Percentiles rank a stretch among this genome's conserved stretches.
Evolutionary conservation across 116 monocot genomes (phyloP).

Genomic region (Posidonia oceanica): DNA sequence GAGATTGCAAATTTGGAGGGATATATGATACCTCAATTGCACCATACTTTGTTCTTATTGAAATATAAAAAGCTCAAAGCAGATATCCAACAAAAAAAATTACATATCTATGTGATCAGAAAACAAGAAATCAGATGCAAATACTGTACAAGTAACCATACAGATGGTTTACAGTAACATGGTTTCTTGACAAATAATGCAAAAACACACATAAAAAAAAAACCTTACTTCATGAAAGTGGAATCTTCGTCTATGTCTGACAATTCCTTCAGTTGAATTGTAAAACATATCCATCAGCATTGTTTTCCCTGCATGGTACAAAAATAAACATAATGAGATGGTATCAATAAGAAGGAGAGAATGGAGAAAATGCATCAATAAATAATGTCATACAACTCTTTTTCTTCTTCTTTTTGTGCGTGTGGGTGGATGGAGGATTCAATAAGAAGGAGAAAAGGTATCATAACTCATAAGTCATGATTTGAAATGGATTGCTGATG

Average conservation of each 20-base stretch:
- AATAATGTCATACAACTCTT: too few relatives aligned
- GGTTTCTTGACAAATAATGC: background rate
- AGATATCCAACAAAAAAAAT: too few relatives aligned
- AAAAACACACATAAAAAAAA: background rate
- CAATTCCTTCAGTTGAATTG: slow-evolving; percentile 58
- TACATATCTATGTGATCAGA: too few relatives aligned
- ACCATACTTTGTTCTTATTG: too few relatives aligned
- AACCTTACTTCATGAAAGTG: slow-evolving; percentile 81
- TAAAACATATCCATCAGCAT: slow-evolving; percentile 99
- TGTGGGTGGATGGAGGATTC: background rate
- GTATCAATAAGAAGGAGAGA: background rate
- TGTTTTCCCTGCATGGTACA: slow-evolving; percentile 67
- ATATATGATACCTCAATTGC: too few relatives aligned
- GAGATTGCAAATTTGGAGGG: too few relatives aligned
- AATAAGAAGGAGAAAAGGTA: background rate
- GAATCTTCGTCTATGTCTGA: slow-evolving; percentile 73
- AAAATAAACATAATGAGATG: background rate
- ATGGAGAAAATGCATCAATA: too few relatives aligned
- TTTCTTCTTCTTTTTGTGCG: too few relatives aligned
- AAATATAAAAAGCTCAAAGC: too few relatives aligned
- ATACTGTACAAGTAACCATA: background rate
- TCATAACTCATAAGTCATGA: too few relatives aligned
- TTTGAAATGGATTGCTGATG: too few relatives aligned
- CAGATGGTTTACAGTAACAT: background rate
- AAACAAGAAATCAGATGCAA: too few relatives aligned